Evolutionary conservation across 1,284 basidiomycete species (phyloP), one percentile per base, ranked within the genome.

Genomic region (Puccinia polysora): DNA sequence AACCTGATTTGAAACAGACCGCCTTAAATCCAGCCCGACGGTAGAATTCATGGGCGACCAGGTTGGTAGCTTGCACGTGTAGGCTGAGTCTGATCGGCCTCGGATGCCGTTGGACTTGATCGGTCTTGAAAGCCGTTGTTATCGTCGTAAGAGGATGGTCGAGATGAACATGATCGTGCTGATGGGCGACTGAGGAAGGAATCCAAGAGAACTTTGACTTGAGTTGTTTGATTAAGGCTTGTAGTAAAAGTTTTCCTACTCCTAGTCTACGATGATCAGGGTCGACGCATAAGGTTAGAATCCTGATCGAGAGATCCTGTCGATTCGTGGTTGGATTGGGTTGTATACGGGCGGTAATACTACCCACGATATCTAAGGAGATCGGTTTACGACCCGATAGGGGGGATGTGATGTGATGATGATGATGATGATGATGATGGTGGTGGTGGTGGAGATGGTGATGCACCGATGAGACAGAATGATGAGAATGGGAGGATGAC

Each of bases 301-400:
- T 68, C 1, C 52, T n/a, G 1, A 68, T 32, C n/a, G n/a, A 30
- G 7, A 34, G 15, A 0, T 20, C 36, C 12, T 47, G n/a, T n/a
- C n/a, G n/a, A n/a, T n/a, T n/a, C n/a, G 40, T 5, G 23, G 50
- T 23, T 14, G 20, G 30, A 20, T 25, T 25, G 43, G 25, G 10
- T 14, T 12, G 2, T 2, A 40, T 2, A 6, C 40, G 36, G 15
- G 65, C 52, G 20, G 65, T 58, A 32, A 68, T 68, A 32, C 23
- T 15, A 12, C 65, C 65, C 3, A 68, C 53, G 32, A 68, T 32
- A 34, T 68, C 65, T 4, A 68, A 20, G 12, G 65, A 68, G 38
- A 68, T 68, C 14, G 52, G 65, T 40, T 68, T 68, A 4, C 38
- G 47, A 7, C 65, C 65, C 23, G 65, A 68, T 1, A 68, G 53